Conservation (phyloP, 2,329 filamentous ascomycete species). For the Fusarium pseudoanthophilum region DNA sequence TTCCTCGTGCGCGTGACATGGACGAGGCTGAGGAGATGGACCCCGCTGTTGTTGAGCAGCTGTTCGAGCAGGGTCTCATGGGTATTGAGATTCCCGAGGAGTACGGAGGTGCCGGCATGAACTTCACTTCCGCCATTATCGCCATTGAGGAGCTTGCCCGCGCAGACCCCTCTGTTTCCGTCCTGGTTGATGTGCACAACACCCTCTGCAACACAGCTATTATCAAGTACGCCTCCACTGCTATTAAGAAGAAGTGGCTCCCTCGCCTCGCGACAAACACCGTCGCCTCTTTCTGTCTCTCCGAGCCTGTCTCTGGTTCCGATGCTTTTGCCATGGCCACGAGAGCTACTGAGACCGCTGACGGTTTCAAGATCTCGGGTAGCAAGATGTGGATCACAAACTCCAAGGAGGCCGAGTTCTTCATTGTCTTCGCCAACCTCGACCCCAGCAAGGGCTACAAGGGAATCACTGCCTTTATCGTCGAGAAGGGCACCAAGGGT, state of each 20-base stretch:
- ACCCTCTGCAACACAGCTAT: conserved; percentile 96
- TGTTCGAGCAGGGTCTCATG: conserved; percentile 98
- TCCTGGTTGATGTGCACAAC: conserved; percentile 97
- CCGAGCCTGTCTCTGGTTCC: conserved; percentile 90
- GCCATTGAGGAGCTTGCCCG: conserved; percentile 96
- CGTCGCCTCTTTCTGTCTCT: conserved; percentile 91
- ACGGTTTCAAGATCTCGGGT: conserved; percentile 88
- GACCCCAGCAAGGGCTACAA: conserved; percentile 94
- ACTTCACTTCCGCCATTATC: conserved; percentile 95
- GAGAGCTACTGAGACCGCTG: conserved; percentile 83
- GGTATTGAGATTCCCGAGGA: conserved; percentile 97
- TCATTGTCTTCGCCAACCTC: conserved; percentile 97
- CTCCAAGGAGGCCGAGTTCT: conserved; percentile 90
- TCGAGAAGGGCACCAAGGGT: conserved; percentile 88
- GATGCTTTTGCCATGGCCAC: conserved; percentile 97
- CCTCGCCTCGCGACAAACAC: conserved; percentile 91
- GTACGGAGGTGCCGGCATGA: conserved; percentile 97
- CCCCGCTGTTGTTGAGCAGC: conserved; percentile 83
- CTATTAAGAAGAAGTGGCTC: conserved; percentile 85
- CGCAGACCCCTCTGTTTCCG: conserved; percentile 93
- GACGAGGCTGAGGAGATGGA: conserved; percentile 98
- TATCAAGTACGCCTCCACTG: conserved; percentile 81
- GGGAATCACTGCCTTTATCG: conserved; percentile 94
- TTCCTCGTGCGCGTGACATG: conserved; percentile 95
- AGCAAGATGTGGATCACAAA: conserved; percentile 99